Conservation (phyloP, 2,329 filamentous ascomycete genomes). For the Rhynchosporium graminicola region DNA sequence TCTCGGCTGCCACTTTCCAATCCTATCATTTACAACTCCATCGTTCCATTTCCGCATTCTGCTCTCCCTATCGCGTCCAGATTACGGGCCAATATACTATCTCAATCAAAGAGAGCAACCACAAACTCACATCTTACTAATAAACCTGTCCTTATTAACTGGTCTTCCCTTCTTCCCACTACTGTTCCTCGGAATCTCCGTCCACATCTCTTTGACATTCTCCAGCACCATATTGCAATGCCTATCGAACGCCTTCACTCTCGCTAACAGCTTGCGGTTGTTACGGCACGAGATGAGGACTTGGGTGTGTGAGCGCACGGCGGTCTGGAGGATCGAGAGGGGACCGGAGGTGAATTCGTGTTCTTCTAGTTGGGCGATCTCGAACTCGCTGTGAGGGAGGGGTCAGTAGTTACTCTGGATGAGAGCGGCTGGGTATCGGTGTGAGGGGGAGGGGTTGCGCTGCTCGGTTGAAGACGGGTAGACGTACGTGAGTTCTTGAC, state of each 20-base stretch:
- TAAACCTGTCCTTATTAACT: slow-evolving; percentile 97
- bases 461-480: slow-evolving; percentile 10
- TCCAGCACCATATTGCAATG: slow-evolving; percentile 99
- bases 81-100: neutral
- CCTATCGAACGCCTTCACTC: slow-evolving; percentile 97
- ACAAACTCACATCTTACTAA: slow-evolving; percentile 84
- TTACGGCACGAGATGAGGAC: slow-evolving; percentile 97
- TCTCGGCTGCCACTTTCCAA: neutral
- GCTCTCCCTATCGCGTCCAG: neutral
- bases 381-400: slow-evolving; percentile 69
- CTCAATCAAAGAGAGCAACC: neutral
- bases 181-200: slow-evolving; percentile 80
- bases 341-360: slow-evolving; percentile 79
- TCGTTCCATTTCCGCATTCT: slow-evolving; percentile 14
- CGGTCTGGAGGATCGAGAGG: slow-evolving; percentile 93
- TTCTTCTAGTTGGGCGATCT: slow-evolving; percentile 78
- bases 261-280: slow-evolving; percentile 95
- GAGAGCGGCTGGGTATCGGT: slow-evolving; percentile 20
- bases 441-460: slow-evolving; percentile 15
- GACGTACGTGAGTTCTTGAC: slow-evolving; percentile 86
- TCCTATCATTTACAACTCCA: neutral
- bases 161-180: slow-evolving; percentile 85
- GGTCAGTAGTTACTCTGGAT: slow-evolving; percentile 33
- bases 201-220: slow-evolving; percentile 99
- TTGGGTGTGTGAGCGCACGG: slow-evolving; percentile 90